Conservation (phyloP, 2,329 filamentous ascomycete species). For the Microsporum canis region DNA sequence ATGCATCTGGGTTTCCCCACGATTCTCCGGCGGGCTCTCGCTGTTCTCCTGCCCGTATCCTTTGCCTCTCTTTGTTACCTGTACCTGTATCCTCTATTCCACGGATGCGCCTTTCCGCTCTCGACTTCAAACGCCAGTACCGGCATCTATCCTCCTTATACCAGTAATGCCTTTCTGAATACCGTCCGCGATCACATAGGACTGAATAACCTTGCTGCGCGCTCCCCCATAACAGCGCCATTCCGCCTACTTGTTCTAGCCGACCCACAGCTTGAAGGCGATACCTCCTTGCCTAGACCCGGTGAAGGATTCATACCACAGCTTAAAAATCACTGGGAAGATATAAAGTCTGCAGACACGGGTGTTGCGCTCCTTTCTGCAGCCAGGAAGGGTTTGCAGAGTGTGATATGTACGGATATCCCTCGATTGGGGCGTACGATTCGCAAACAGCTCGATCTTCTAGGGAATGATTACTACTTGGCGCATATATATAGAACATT, state of each 20-base stretch:
- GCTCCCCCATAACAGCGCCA: constrained; percentile 43
- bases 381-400: constrained; percentile 17
- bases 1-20: constrained; percentile 41
- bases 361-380: constrained; percentile 8
- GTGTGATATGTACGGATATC: constrained; percentile 54
- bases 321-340: constrained; percentile 29
- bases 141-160: constrained; percentile 8
- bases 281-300: constrained; percentile 60
- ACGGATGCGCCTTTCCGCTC: constrained; percentile 65
- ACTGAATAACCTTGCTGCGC: constrained; percentile 8
- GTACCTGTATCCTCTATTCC: constrained; percentile 76
- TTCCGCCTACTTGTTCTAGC: constrained; percentile 81
- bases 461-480: constrained; percentile 90
- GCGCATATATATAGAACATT: constrained; percentile 81
- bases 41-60: constrained; percentile 52
- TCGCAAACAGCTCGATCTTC: constrained; percentile 73
- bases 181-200: constrained; percentile 30
- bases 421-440: constrained; percentile 53
- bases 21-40: constrained; percentile 35
- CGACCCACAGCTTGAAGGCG: constrained; percentile 88
- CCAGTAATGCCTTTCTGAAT: constrained; percentile 21
- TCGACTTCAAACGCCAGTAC: not conserved
- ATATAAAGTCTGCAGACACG: constrained; percentile 14
- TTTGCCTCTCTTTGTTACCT: constrained; percentile 63
- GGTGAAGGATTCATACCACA: constrained; percentile 36